phyloP scores from a whole-genome alignment of 1,284 basidiomycete species.

The Ganoderma lucidum region DNA sequence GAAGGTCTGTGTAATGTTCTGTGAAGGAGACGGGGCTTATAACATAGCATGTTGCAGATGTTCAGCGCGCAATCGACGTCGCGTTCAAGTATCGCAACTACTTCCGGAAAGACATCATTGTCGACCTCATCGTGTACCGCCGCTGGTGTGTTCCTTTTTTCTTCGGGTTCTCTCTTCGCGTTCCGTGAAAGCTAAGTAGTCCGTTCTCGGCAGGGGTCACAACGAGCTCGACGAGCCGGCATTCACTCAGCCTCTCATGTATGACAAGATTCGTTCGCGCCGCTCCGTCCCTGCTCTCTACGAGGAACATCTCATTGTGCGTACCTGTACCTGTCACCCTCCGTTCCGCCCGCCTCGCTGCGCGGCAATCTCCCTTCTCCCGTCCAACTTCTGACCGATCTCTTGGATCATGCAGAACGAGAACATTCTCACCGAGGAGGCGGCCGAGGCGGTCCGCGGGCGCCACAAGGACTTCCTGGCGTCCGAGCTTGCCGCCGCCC shows the following conservation, averaged over 20 bases:
- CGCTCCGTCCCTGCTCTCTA: slow-evolving; percentile 85
- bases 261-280: slow-evolving; percentile 81
- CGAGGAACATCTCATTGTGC: slow-evolving; percentile 78
- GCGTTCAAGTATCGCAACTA: slow-evolving; percentile 86
- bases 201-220: slow-evolving; percentile 64
- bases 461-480: slow-evolving; percentile 71
- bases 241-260: slow-evolving; percentile 92
- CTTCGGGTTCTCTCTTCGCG: not conserved
- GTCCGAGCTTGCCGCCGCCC: slow-evolving; percentile 58
- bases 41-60: slow-evolving; percentile 56
- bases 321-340: slow-evolving; percentile 37
- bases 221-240: slow-evolving; percentile 93
- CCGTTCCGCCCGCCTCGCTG: not conserved
- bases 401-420: slow-evolving; percentile 52
- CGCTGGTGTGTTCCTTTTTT: slow-evolving; percentile 61
- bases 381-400: not conserved
- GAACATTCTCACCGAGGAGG: slow-evolving; percentile 57
- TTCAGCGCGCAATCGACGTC: slow-evolving; percentile 78
- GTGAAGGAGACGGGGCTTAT: not conserved
- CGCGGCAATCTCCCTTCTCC: not conserved
- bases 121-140: slow-evolving; percentile 89
- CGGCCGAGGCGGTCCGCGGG: slow-evolving; percentile 59
- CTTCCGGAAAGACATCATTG: slow-evolving; percentile 88
- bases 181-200: no score
- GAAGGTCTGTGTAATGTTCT: slow-evolving; percentile 63